A percentile compares a stretch with the other conserved stretches of the same genome.
These are phyloP conservation scores for Cystobasidium tubakii DNA, from an alignment of 768 basidiomycete genomes.

Conservation along the genomic window DNA sequence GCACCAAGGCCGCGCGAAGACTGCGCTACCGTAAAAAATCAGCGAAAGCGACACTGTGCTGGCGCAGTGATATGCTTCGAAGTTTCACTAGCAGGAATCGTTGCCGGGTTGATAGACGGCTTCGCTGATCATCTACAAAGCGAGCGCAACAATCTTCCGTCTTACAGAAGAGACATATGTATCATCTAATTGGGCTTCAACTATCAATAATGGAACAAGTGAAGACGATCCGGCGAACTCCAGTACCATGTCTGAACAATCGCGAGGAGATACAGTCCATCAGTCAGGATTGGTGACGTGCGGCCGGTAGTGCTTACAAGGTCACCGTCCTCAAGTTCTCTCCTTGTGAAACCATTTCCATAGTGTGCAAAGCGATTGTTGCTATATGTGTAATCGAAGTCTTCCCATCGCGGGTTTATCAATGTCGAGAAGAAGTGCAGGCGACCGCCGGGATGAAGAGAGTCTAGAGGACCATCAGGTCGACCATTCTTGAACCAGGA, in stretches of 20 bases:
- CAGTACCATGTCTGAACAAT: conserved; percentile 39
- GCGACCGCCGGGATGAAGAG: conserved; percentile 23
- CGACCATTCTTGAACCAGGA: conserved; percentile 33
- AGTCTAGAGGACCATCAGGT: conserved; percentile 26
- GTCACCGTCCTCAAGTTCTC: conserved; percentile 32
- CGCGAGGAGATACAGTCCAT: background rate
- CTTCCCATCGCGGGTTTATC: conserved; percentile 23
- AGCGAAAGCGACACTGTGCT: too few species aligned
- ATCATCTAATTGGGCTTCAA: too few species aligned
- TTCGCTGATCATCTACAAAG: too few species aligned
- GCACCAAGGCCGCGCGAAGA: too few species aligned
- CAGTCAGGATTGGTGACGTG: too few species aligned
- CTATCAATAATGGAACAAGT: background rate
- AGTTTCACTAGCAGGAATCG: too few species aligned
- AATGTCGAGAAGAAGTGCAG: conserved; percentile 31
- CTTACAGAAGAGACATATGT: too few species aligned
- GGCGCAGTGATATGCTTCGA: too few species aligned
- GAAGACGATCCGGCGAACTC: background rate
- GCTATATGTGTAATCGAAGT: conserved; percentile 19
- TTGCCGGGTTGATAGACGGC: too few species aligned
- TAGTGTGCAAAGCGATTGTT: conserved; percentile 32
- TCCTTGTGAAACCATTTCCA: conserved; percentile 35
- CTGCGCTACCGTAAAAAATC: too few species aligned
- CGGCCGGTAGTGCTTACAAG: background rate
- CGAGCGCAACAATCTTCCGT: too few species aligned